Evolutionary conservation across 2,329 filamentous ascomycete genomes (phyloP), one percentile per base, ranked within the genome.

Genomic region (Penicillium fuscoglaucum): DNA sequence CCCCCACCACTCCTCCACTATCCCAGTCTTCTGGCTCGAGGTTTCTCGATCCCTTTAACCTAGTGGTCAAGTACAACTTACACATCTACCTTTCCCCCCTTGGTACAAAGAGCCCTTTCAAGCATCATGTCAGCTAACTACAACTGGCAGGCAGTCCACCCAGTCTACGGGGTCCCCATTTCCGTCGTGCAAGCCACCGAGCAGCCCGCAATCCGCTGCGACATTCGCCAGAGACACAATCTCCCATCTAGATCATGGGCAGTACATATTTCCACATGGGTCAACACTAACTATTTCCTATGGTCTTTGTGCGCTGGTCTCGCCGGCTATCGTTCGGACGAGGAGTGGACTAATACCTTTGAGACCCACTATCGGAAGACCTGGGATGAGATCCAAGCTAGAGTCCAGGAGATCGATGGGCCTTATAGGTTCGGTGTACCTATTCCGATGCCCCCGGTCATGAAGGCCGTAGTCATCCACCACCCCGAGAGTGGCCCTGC

Each of bases 261-360:
- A 0, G 29, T 53, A 6, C 15, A 10, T 17, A 46, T 55, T 5
- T 48, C 52, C 3, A 51, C 37, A 12, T 57, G 54, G 54, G n/a
- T 46, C n/a, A 57, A 57, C 40, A 52, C 54, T 21, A 45, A 57
- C 40, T 52, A 57, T 40, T 57, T 57, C 29, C 17, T 57, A 15
- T 57, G 54, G 54, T n/a, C 10, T 29, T n/a, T 45, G 8, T 57
- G 39, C 29, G 47, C 47, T 12, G 47, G 39, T 10, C 54, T 45
- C 2, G 54, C 54, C n/a, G n/a, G 2, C 5, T 37, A 29, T 26
- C 21, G 15, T 12, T 21, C 31, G 1, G 33, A 52, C 31, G 26
- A 45, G 19, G 9, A 57, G 10, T 57, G 54, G 54, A 57, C 40
- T 3, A n/a, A 17, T 10, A 21, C 40, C 2, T 57, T 57, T 26